phyloP scores from a whole-genome alignment of 192 early-diverging fungal species.

The Linnemannia exigua region DNA sequence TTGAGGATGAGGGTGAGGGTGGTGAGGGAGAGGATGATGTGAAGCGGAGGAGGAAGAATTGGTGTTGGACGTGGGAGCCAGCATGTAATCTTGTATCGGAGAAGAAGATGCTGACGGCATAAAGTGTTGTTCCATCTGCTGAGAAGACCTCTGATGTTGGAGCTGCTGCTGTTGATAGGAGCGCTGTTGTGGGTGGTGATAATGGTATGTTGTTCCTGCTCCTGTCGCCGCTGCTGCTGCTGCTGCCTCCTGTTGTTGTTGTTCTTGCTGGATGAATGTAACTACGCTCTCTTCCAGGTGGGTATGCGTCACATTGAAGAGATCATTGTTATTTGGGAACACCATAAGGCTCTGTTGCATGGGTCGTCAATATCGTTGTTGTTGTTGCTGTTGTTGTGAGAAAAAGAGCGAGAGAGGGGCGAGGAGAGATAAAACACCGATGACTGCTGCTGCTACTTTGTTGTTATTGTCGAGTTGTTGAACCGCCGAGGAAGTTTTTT shows the following conservation, averaged over 20 bases:
- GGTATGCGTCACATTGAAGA: conserved; percentile 40
- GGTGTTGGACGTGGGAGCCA: conserved; percentile 62
- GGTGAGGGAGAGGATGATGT: conserved; percentile 2
- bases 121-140: neutral
- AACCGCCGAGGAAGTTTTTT: neutral
- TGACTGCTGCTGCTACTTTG: neutral
- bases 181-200: conserved; percentile 2
- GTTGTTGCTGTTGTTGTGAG: neutral
- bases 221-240: conserved; percentile 26
- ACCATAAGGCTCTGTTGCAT: conserved; percentile 39
- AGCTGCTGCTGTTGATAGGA: neutral
- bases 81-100: conserved; percentile 54
- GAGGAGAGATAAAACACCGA: neutral
- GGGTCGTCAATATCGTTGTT: neutral
- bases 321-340: conserved; percentile 41
- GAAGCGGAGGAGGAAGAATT: conserved; percentile 8
- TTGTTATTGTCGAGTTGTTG: too few species aligned
- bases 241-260: conserved; percentile 28
- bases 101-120: conserved; percentile 32
- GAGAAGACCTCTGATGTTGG: neutral
- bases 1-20: conserved; percentile 8
- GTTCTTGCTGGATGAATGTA: conserved; percentile 32
- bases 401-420: neutral
- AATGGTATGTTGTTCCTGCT: conserved; percentile 2
- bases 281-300: conserved; percentile 36